These are phyloP conservation scores for Cercospora beticola DNA, from an alignment of 2,329 filamentous ascomycete genomes.

Conservation along the genomic window DNA sequence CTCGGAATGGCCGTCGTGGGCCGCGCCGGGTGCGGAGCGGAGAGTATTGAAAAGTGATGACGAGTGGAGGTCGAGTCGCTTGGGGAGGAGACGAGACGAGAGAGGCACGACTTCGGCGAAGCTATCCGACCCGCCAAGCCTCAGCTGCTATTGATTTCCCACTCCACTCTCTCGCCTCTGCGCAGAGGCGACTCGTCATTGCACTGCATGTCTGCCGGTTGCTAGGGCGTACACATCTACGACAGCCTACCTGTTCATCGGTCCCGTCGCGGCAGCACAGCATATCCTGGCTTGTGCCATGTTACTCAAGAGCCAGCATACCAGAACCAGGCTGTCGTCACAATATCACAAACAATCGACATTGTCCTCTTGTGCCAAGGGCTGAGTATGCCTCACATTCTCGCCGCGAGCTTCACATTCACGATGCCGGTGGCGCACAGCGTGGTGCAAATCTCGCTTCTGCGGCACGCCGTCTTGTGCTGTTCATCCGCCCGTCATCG, in stretches of 20 bases:
- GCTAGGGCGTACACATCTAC: conserved; percentile 2
- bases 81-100: background rate
- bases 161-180: background rate
- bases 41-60: background rate
- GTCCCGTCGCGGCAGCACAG: background rate
- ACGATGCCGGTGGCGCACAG: background rate
- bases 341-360: background rate
- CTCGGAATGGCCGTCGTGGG: background rate
- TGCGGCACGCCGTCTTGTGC: background rate
- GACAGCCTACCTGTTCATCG: background rate
- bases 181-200: background rate
- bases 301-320: background rate
- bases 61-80: background rate
- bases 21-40: background rate
- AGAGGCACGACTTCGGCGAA: background rate
- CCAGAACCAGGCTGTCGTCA: background rate
- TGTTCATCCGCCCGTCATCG: background rate
- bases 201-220: conserved; percentile 1
- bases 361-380: background rate
- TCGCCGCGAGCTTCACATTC: conserved; percentile 1
- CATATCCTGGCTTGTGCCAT: background rate
- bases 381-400: background rate
- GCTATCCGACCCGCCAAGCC: background rate
- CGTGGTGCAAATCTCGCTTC: conserved; percentile 12
- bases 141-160: background rate